Conservation (phyloP, 2,329 filamentous ascomycete species). For the Ilyonectria mors-panacis region DNA sequence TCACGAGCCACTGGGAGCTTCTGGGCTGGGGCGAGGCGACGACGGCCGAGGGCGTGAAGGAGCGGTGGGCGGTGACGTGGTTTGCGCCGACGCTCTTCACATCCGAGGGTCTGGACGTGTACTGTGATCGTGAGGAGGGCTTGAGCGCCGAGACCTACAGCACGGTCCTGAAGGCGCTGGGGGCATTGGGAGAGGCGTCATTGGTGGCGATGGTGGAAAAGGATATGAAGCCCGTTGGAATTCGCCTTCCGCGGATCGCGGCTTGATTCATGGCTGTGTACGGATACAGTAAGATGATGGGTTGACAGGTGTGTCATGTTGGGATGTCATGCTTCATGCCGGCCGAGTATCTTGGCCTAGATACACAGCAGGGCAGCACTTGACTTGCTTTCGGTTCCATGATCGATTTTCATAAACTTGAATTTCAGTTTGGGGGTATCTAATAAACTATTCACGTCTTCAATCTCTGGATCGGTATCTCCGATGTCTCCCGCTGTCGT, state of each 20-base stretch:
- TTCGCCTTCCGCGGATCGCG: constrained; percentile 66
- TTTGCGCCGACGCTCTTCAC: constrained; percentile 89
- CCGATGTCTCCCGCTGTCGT: constrained; percentile 27
- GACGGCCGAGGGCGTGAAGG: constrained; percentile 56
- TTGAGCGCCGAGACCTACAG: constrained; percentile 70
- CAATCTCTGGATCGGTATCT: constrained; percentile 30
- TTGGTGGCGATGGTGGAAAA: constrained; percentile 66
- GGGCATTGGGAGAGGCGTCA: constrained; percentile 63
- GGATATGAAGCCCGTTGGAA: constrained; percentile 66
- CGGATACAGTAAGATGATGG: not conserved
- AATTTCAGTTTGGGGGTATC: constrained; percentile 33
- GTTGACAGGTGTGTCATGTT: not conserved
- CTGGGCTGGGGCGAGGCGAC: constrained; percentile 78
- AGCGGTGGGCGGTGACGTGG: constrained; percentile 85
- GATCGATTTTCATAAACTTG: not conserved
- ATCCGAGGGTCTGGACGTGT: constrained; percentile 85
- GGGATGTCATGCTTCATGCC: not conserved
- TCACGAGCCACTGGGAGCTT: constrained; percentile 84
- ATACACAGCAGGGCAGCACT: not conserved
- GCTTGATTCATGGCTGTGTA: constrained; percentile 25
- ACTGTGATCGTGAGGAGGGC: constrained; percentile 75
- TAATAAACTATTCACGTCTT: constrained; percentile 26
- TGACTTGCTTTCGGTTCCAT: not conserved
- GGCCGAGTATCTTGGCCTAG: not conserved
- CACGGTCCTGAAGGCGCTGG: constrained; percentile 69